Conservation (phyloP, 108 stramenopile genomes). For the Nitzschia sp. region DNA sequence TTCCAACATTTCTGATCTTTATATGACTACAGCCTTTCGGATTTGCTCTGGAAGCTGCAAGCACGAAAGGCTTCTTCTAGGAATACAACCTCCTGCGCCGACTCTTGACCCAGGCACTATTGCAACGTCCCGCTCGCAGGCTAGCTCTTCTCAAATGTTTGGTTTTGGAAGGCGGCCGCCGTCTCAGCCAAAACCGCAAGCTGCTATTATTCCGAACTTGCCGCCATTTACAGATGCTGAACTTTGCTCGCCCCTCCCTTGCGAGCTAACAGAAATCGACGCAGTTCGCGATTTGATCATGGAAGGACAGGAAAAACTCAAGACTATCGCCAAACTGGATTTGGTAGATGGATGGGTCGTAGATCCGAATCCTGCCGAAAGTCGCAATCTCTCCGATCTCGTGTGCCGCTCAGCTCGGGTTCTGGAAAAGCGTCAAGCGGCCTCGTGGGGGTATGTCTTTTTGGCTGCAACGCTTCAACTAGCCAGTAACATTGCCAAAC, state of each 20-base stretch:
- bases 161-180: constrained; percentile 17
- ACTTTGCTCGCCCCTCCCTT: constrained; percentile 57
- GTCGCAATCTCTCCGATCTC: constrained; percentile 15
- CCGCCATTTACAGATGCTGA: constrained; percentile 67
- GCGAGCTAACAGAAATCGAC: constrained; percentile 32
- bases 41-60: constrained; percentile 56
- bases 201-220: not conserved
- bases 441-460: constrained; percentile 58
- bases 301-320: constrained; percentile 52
- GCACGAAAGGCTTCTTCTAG: constrained; percentile 69
- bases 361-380: constrained; percentile 23
- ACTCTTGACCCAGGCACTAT: constrained; percentile 1
- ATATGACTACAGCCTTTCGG: constrained; percentile 79
- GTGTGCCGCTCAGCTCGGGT: constrained; percentile 28
- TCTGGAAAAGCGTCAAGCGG: constrained; percentile 56
- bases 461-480: constrained; percentile 30
- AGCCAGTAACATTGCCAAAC: not conserved
- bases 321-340: constrained; percentile 72
- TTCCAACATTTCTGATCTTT: constrained; percentile 69
- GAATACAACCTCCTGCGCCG: constrained; percentile 20
- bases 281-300: constrained; percentile 46
- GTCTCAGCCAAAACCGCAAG: not conserved
- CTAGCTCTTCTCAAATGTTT: constrained; percentile 9
- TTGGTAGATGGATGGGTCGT: constrained; percentile 56
- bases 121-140: not conserved